phyloP scores from a whole-genome alignment of 768 basidiomycete genomes.

The Mycena kentingensis region DNA sequence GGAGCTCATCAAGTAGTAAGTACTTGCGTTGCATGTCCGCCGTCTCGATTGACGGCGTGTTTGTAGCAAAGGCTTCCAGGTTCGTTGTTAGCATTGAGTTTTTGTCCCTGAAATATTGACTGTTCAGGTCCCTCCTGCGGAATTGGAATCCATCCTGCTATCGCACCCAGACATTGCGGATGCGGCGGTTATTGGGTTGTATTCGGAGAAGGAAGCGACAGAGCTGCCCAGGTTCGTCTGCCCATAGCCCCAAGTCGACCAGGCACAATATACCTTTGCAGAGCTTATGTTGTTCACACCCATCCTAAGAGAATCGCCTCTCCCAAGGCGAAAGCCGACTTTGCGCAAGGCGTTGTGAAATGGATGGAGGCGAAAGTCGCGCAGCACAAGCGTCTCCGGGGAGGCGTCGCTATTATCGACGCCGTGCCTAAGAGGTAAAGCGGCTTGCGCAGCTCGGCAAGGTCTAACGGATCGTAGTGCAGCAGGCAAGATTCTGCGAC shows the following conservation, averaged over 20 bases:
- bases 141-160: constrained; percentile 63
- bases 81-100: not conserved
- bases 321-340: constrained; percentile 29
- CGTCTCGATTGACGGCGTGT: not conserved
- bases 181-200: constrained; percentile 65
- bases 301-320: not conserved
- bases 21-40: not conserved
- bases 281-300: not conserved
- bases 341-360: constrained; percentile 44
- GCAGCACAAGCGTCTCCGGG: constrained; percentile 62
- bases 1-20: constrained; percentile 64
- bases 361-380: constrained; percentile 62
- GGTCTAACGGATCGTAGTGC: constrained; percentile 38
- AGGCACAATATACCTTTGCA: not conserved
- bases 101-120: not conserved
- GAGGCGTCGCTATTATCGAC: constrained; percentile 54
- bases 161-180: constrained; percentile 63
- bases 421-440: constrained; percentile 54
- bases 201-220: constrained; percentile 52
- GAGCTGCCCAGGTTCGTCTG: constrained; percentile 62
- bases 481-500: constrained; percentile 66
- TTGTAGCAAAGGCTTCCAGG: constrained; percentile 13
- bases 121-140: constrained; percentile 61
- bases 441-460: not conserved
- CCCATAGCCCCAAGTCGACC: not conserved